Conservation (phyloP, 2,329 filamentous ascomycete genomes). For the Colletotrichum gigasporum region DNA sequence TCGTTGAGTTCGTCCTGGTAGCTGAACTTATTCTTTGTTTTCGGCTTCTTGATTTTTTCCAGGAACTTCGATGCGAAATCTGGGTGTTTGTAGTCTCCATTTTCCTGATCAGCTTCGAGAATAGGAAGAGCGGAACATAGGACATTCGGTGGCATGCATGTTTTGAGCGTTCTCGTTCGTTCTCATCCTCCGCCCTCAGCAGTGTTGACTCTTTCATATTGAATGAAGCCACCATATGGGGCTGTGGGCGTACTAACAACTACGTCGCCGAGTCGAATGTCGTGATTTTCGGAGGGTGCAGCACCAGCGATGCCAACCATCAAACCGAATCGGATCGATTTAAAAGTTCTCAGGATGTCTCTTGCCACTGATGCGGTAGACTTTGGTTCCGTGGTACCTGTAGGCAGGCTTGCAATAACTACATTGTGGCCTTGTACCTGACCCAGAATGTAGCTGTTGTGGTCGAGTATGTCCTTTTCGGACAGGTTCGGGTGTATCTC, state of each 20-base stretch:
- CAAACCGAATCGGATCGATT: slow-evolving; percentile 33
- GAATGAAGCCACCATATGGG: slow-evolving; percentile 11
- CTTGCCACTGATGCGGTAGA: slow-evolving; percentile 39
- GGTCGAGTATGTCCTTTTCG: slow-evolving; percentile 18
- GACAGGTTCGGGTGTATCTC: slow-evolving; percentile 34
- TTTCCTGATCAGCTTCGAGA: neutral
- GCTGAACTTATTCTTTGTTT: neutral
- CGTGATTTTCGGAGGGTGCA: slow-evolving; percentile 25
- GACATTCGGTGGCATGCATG: neutral
- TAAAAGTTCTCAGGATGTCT: slow-evolving; percentile 41
- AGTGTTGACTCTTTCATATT: slow-evolving; percentile 11
- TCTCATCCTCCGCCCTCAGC: neutral
- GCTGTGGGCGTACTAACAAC: slow-evolving; percentile 32
- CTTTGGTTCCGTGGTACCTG: slow-evolving; percentile 37
- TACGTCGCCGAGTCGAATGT: slow-evolving; percentile 40
- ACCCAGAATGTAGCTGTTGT: slow-evolving; percentile 37
- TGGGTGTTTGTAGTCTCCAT: neutral
- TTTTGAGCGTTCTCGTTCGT: neutral
- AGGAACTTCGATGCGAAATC: neutral
- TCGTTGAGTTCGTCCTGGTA: neutral
- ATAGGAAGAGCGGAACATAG: neutral
- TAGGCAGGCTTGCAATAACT: slow-evolving; percentile 42
- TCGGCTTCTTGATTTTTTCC: neutral
- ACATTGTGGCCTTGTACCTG: slow-evolving; percentile 42
- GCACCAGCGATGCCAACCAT: slow-evolving; percentile 42